Evolutionary conservation across 2,329 filamentous ascomycete genomes (phyloP).

Genomic region (Fusarium oxysporum): DNA sequence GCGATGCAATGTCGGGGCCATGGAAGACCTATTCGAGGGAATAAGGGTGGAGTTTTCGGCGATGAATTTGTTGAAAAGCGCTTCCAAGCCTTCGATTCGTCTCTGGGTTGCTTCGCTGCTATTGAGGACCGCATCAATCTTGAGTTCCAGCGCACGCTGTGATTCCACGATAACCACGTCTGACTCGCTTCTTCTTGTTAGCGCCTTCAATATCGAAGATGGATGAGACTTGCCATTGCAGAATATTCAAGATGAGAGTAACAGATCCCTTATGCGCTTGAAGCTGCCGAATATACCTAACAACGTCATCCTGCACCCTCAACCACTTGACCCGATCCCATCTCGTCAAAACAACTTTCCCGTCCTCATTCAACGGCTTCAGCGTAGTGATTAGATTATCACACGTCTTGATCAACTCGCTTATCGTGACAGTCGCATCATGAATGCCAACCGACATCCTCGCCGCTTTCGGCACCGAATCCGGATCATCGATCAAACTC

Average conservation of each 20-base stretch:
- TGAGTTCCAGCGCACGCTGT: constrained; percentile 2
- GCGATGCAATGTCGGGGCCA: neutral
- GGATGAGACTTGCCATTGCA: neutral
- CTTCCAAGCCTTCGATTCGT: constrained; percentile 11
- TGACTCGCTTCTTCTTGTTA: constrained; percentile 2
- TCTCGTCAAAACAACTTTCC: neutral
- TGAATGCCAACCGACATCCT: constrained; percentile 18
- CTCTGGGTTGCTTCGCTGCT: constrained; percentile 6
- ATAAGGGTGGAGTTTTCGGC: neutral
- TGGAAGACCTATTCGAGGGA: neutral
- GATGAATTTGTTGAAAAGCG: constrained; percentile 22
- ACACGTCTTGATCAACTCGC: constrained; percentile 18
- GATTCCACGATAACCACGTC: constrained; percentile 19
- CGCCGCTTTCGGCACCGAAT: constrained; percentile 15
- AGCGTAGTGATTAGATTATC: neutral
- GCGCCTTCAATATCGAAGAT: fast-evolving
- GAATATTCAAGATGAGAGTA: constrained; percentile 21
- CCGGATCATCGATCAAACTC: constrained; percentile 13
- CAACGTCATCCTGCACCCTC: constrained; percentile 22
- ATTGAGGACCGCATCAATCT: constrained; percentile 12
- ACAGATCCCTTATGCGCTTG: constrained; percentile 21
- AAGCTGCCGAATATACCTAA: constrained; percentile 21
- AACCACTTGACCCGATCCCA: constrained; percentile 18
- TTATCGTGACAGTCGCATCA: constrained; percentile 22
- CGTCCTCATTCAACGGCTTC: neutral